Percentiles rank a stretch among this genome's conserved stretches.
These are phyloP conservation scores for Thelonectria olida DNA, from an alignment of 2,329 filamentous ascomycete genomes.

Conservation along the genomic window DNA sequence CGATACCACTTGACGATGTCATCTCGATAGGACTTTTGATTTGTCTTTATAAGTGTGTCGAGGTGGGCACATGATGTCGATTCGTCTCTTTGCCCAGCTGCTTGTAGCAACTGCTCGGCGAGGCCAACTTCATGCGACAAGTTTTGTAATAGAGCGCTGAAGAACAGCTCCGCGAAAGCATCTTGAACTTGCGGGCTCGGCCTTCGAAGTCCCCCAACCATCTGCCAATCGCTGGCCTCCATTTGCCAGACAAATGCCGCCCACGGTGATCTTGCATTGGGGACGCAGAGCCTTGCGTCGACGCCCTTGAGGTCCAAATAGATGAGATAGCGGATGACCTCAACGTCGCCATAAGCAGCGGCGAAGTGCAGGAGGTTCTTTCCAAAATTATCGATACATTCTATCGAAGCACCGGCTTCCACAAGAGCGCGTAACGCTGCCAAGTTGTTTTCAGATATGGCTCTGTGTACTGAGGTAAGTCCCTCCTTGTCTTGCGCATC, in stretches of 20 bases:
- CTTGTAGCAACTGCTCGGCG: neutral
- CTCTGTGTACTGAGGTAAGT: fast-evolving
- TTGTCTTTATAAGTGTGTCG: neutral
- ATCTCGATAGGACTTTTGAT: fast-evolving
- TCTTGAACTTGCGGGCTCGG: neutral
- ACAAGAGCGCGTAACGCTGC: conserved; percentile 2
- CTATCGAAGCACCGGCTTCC: neutral
- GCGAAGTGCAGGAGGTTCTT: neutral
- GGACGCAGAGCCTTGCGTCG: neutral
- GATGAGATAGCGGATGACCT: neutral
- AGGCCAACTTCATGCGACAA: neutral
- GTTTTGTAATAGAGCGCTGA: neutral
- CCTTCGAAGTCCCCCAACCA: fast-evolving
- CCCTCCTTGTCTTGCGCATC: neutral
- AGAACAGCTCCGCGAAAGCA: conserved; percentile 11
- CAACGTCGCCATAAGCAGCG: fast-evolving
- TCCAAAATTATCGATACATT: fast-evolving
- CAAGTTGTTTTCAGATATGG: neutral
- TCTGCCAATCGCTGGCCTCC: fast-evolving
- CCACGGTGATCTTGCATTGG: neutral
- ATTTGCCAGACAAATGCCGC: neutral
- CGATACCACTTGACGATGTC: conserved; percentile 17
- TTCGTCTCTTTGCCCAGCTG: neutral
- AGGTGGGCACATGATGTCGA: neutral
- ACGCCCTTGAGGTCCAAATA: neutral